Conservation (phyloP, 345 rosid genomes). For the Pistacia vera region DNA sequence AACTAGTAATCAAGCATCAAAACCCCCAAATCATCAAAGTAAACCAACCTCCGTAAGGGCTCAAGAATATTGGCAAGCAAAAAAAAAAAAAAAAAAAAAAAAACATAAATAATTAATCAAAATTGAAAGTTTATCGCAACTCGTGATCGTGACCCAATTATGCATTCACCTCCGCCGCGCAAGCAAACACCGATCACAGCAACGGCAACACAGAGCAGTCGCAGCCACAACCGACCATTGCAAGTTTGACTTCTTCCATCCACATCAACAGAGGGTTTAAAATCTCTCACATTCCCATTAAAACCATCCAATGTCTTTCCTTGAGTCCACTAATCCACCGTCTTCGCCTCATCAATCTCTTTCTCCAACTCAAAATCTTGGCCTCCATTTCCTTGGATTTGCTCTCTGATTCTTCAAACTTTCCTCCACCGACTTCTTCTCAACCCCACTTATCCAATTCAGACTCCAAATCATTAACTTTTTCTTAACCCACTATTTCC, state of each 20-base stretch:
- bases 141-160: background rate
- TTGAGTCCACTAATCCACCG: constrained; percentile 35
- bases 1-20: constrained; percentile 29
- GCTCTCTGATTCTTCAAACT: constrained; percentile 33
- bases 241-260: constrained; percentile 27
- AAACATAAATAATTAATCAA: constrained; percentile 32
- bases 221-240: constrained; percentile 52
- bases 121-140: constrained; percentile 25
- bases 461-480: constrained; percentile 41
- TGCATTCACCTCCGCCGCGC: constrained; percentile 37
- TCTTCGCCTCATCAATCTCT: constrained; percentile 46
- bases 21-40: constrained; percentile 19
- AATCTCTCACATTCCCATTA: constrained; percentile 31
- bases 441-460: constrained; percentile 42
- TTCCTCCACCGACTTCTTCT: constrained; percentile 37
- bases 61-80: constrained; percentile 25
- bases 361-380: constrained; percentile 42
- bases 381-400: constrained; percentile 36
- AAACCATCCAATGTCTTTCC: constrained; percentile 38
- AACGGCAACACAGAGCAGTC: constrained; percentile 51
- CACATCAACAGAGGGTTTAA: constrained; percentile 12
- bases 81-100: constrained; percentile 12
- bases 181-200: constrained; percentile 50
- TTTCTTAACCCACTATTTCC: constrained; percentile 39
- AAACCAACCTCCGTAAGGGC: constrained; percentile 23